A percentile compares a stretch with the other conserved stretches of the same genome.
These are phyloP conservation scores for Blastomyces parvus DNA, from an alignment of 2,329 filamentous ascomycete genomes.

Conservation along the genomic window DNA sequence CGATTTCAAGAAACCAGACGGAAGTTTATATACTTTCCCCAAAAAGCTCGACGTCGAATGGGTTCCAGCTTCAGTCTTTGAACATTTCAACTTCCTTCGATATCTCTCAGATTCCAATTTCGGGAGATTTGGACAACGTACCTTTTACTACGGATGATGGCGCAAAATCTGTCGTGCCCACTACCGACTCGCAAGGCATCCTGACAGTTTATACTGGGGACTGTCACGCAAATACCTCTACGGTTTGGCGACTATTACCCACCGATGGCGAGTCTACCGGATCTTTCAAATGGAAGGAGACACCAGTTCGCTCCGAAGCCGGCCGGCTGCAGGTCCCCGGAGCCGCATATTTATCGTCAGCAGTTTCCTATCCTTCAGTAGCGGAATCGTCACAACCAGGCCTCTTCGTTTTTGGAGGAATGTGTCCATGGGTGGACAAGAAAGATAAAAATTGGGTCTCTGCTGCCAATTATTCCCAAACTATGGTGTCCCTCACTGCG, in stretches of 20 bases:
- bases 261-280: conserved; percentile 38
- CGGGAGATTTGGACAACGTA: background rate
- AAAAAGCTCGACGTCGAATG: conserved; percentile 7
- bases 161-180: conserved; percentile 51
- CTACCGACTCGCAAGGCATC: conserved; percentile 56
- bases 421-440: conserved; percentile 57
- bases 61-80: conserved; percentile 13
- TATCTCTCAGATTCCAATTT: conserved; percentile 33
- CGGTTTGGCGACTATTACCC: conserved; percentile 13
- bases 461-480: conserved; percentile 66
- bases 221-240: conserved; percentile 39
- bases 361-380: conserved; percentile 59
- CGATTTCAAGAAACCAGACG: conserved; percentile 9
- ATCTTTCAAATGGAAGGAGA: conserved; percentile 55
- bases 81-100: conserved; percentile 13
- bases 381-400: conserved; percentile 35
- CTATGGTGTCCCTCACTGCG: conserved; percentile 55
- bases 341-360: conserved; percentile 49
- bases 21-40: conserved; percentile 14
- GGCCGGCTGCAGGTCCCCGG: conserved; percentile 32
- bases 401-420: conserved; percentile 76
- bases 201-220: conserved; percentile 66
- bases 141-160: conserved; percentile 28
- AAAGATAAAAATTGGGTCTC: conserved; percentile 52
- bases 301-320: conserved; percentile 26